Base-by-base conservation (phyloP, 495 filamentous ascomycete genomes). In the Hypoxylon intermedium region DNA sequence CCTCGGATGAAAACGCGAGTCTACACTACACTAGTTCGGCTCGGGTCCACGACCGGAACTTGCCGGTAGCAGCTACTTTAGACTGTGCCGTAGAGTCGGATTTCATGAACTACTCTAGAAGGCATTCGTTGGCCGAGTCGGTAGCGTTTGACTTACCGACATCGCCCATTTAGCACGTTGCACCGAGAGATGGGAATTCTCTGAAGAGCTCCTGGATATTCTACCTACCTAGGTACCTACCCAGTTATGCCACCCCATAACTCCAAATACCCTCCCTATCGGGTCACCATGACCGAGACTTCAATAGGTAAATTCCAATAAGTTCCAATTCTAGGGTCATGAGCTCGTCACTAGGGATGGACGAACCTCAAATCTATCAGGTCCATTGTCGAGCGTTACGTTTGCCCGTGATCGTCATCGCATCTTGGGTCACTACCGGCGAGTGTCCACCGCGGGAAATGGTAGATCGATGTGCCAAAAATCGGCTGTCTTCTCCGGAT, bases 1-100 rank as follows among this genome's bases (percentile, higher is more conserved):
- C 30, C 15, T 54, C 33, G 44, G 31, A 38, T 24, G 43, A 41
- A 36, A 9, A 41, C 19, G 45, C 36, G 3, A 51, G 31, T 59
- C 31, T 33, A 34, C n/a, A n/a, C n/a, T n/a, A n/a, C n/a, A n/a
- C n/a, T n/a, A n/a, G n/a, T n/a, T n/a, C n/a, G n/a, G 33, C 31
- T 47, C 44, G 30, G 55, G 43, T 36, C 37, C n/a, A 13, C 42
- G 37, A 53, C 46, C 42, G 42, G 42, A 7, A 46, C 40, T 53
- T 60, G 21, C 56, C 23, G n/a, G 7, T 45, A 56, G 6, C n/a
- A 57, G 51, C 41, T 65, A n/a, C n/a, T n/a, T n/a, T n/a, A 60
- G 56, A 13, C 34, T 41, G 30, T 43, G 23, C 60, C 60, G 44
- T 64, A 54, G 54, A 15, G 36, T 59, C 43, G 54, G 60, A 34